Evolutionary conservation across 345 rosid species (phyloP), one percentile per base, ranked within the genome.

Genomic region (Euphorbia pulcherrima): DNA sequence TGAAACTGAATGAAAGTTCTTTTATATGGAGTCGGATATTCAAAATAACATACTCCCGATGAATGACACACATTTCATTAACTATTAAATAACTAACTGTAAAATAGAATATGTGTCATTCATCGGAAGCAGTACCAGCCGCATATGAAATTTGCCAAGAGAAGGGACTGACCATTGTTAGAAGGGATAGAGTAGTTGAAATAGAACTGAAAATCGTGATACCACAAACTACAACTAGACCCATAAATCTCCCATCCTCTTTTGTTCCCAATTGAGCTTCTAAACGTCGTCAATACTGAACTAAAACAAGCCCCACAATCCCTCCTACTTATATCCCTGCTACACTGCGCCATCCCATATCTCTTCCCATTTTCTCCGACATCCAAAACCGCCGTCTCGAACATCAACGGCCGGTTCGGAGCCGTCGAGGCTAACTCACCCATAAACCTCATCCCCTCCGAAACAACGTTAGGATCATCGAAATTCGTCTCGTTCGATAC

Each of bases 221-320:
- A 77, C 85, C 79, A 73, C 80, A 81, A 60, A 72, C 82, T 77
- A 65, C 87, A 84, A 63, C 82, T 77, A 41, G 80, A 62, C 26
- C 87, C 85, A 57, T 81, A 70, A 69, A 77, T 74, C 68, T 70
- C 87, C 87, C 87, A 81, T 2, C 53, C 77, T 73, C 80, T 81
- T 64, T 77, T 75, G 17, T 73, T 79, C 29, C 80, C 82, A 73
- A 79, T 29, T 5, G 59, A 72, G 12, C 72, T 75, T 69, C 79
- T 65, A 50, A 58, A 79, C 18, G 75, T 73, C 62, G 1, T 33
- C 70, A 84, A 35, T 40, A 58, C 72, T 37, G 26, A 24, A 50
- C 67, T 40, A 76, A 84, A 68, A 65, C 87, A 84, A 20, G 46
- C 71, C 21, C 76, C 29, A 30, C 83, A 84, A 12, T 79, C 79